These are phyloP conservation scores for Lichtheimia hyalospora DNA, from an alignment of 371 early-diverging fungal genomes.

Conservation along the genomic window DNA sequence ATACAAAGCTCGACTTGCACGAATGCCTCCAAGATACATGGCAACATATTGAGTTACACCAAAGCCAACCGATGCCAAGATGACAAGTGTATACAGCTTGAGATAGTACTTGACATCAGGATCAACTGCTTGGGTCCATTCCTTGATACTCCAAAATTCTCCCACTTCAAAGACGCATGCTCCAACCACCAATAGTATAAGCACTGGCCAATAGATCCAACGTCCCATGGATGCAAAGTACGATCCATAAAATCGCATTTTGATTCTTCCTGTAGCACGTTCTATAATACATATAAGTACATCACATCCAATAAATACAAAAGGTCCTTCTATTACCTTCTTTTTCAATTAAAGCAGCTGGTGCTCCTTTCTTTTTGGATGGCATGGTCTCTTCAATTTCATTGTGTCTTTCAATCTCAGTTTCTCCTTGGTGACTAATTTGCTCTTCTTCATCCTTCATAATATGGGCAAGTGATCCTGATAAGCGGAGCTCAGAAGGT, in stretches of 20 bases:
- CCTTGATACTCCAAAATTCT: constrained; percentile 55
- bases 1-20: constrained; percentile 49
- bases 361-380: neutral
- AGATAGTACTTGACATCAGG: constrained; percentile 36
- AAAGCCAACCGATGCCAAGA: constrained; percentile 27
- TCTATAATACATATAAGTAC: constrained; percentile 9
- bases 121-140: constrained; percentile 45
- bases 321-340: constrained; percentile 18
- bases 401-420: constrained; percentile 10
- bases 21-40: constrained; percentile 47
- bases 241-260: constrained; percentile 41
- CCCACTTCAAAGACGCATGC: constrained; percentile 49
- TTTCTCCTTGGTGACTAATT: constrained; percentile 7
- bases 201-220: constrained; percentile 43
- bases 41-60: constrained; percentile 30
- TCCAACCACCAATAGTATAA: constrained; percentile 36
- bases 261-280: constrained; percentile 54
- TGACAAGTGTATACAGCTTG: constrained; percentile 44
- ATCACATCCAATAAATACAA: neutral
- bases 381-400: constrained; percentile 7
- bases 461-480: constrained; percentile 33
- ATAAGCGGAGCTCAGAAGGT: constrained; percentile 39
- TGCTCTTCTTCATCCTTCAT: constrained; percentile 40
- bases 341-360: constrained; percentile 23
- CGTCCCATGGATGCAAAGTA: constrained; percentile 53